Conservation (phyloP, 2,329 filamentous ascomycete species). For the Colletotrichum higginsianum region DNA sequence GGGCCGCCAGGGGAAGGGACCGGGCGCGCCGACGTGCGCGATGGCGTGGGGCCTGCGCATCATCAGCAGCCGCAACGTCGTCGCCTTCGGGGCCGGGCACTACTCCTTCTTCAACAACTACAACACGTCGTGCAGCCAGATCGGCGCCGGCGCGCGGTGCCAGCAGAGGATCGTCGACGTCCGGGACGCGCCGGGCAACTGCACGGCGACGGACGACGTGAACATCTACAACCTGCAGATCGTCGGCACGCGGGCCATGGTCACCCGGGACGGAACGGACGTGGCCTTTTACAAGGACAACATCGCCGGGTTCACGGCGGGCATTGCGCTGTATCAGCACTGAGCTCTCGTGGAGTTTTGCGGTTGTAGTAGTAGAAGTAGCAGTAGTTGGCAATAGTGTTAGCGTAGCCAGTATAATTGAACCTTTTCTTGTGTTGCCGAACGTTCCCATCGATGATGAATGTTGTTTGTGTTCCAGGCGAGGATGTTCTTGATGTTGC, state of each 20-base stretch:
- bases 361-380: not conserved
- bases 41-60: slow-evolving; percentile 78
- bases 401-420: not conserved
- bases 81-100: slow-evolving; percentile 74
- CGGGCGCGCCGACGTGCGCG: slow-evolving; percentile 58
- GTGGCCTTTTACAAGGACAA: slow-evolving; percentile 56
- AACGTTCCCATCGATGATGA: not conserved
- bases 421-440: not conserved
- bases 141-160: slow-evolving; percentile 59
- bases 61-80: slow-evolving; percentile 67
- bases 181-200: slow-evolving; percentile 42
- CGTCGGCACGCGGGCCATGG: slow-evolving; percentile 58
- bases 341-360: slow-evolving; percentile 22
- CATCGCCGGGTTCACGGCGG: slow-evolving; percentile 56
- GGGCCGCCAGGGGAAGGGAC: slow-evolving; percentile 47
- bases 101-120: slow-evolving; percentile 81
- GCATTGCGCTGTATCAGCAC: slow-evolving; percentile 52
- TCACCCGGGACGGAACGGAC: slow-evolving; percentile 53
- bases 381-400: not conserved
- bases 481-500: too few relatives aligned
- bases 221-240: slow-evolving; percentile 63
- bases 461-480: too few relatives aligned
- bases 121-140: slow-evolving; percentile 62
- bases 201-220: slow-evolving; percentile 47
- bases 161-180: slow-evolving; percentile 60